Base-by-base conservation (phyloP, 108 stramenopile species). In the Heterococcus sp. region DNA sequence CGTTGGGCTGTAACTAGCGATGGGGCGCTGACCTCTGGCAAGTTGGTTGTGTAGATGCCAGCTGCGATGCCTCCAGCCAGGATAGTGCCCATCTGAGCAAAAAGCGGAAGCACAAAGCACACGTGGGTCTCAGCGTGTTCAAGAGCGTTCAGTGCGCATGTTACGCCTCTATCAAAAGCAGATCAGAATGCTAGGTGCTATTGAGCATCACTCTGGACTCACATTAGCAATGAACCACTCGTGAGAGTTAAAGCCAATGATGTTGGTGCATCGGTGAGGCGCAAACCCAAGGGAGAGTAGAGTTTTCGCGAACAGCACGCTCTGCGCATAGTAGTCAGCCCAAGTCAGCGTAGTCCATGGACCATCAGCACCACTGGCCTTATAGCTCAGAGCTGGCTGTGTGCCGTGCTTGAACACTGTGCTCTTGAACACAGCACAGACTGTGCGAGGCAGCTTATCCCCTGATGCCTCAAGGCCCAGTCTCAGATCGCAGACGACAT, bases 21-120 rank as follows among this genome's bases (percentile, higher is more conserved):
- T n/a, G n/a, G n/a, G n/a, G n/a, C n/a, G n/a, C n/a, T 33, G 35
- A 81, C 79, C 71, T 81, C 79, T 0, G 79, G 72, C 2, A 81
- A 39, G 74, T 93, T 91, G 72, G 91, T 90, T 33, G 91, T 75
- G 83, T 93, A 93, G 65, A 91, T 91, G 65, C 91, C 89, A 8
- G 88, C 89, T 21, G 85, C 87, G 27, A 91, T 82, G 29, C 91
- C 90, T 37, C 91, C 92, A 2, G 92, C 92, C 3, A 87, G 82
- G 2, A 93, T 90, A 39, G 87, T 82, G 28, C 92, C 92, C 29
- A 89, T 74, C 40, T 87, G 69, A 37, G 89, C 85, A 46, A 92
- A 73, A 75, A 89, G 70, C n/a, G n/a, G n/a, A n/a, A n/a, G n/a
- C n/a, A n/a, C n/a, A n/a, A n/a, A n/a, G n/a, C n/a, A n/a, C 91